Evolutionary conservation across 306 rosid genomes (phyloP).

Genomic region (Malus domestica): DNA sequence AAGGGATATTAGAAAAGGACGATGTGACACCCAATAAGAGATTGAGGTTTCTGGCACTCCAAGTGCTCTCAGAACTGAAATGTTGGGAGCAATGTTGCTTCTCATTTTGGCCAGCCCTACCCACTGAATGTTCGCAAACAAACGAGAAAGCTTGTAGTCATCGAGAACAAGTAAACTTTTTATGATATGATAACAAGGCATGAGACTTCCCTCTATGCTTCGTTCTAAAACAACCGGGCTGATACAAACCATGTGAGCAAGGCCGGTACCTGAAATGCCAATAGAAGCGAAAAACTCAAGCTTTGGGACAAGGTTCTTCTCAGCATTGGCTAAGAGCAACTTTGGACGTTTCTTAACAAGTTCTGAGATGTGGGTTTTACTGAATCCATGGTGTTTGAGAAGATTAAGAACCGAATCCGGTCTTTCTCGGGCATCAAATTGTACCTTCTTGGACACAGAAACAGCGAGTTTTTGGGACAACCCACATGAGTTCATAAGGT

Average conservation of each 20-base stretch:
- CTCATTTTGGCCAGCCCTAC: too few relatives aligned
- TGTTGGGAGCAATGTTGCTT: neutral
- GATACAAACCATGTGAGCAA: neutral
- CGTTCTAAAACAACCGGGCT: neutral
- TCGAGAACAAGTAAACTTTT: neutral
- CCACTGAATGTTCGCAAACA: neutral
- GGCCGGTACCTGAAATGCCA: constrained; percentile 2
- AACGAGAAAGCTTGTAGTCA: neutral
- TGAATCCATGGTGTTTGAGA: neutral
- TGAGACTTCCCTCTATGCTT: constrained; percentile 1
- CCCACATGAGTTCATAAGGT: constrained; percentile 11
- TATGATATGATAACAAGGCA: constrained; percentile 10
- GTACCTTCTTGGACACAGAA: neutral
- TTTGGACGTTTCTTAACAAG: neutral
- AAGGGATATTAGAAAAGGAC: neutral
- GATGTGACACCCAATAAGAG: neutral
- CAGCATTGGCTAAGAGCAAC: neutral
- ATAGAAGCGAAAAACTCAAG: constrained; percentile 4
- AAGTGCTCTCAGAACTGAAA: neutral
- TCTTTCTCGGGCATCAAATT: neutral
- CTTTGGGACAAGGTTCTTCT: constrained; percentile 10
- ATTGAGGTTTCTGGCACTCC: too few relatives aligned
- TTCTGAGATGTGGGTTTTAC: neutral
- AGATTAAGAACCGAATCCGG: neutral
- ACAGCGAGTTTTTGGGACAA: constrained; percentile 5